Percentiles rank a stretch among this genome's conserved stretches.
Evolutionary conservation across 305 asterid species (phyloP).

Genomic region (Solanum chacoense): DNA sequence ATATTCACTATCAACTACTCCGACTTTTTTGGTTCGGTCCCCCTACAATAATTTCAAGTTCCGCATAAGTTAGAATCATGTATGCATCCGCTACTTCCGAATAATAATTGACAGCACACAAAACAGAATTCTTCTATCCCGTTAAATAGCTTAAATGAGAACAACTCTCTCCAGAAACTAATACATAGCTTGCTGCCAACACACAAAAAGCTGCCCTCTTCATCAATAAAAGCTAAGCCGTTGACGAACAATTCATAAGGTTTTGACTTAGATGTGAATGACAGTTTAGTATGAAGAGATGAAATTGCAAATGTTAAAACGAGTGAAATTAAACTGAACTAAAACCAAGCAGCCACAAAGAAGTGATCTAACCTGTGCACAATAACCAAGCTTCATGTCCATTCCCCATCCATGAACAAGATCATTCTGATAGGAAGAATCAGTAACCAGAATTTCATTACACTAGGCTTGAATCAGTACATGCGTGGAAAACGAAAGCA

Average conservation of each 20-base stretch:
- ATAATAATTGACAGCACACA: background rate
- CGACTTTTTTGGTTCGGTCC: constrained; percentile 73
- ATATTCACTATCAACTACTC: constrained; percentile 91
- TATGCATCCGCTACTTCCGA: background rate
- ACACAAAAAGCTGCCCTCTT: background rate
- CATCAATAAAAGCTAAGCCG: background rate
- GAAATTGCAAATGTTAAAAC: background rate
- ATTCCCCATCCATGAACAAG: constrained; percentile 99
- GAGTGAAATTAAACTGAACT: background rate
- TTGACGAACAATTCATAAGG: background rate
- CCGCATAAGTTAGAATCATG: background rate
- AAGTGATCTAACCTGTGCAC: constrained; percentile 68
- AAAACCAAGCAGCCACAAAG: background rate
- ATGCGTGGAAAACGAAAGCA: background rate
- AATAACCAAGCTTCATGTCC: constrained; percentile 98
- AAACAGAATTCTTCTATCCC: background rate
- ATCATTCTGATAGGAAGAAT: constrained; percentile 58
- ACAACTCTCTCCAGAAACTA: background rate
- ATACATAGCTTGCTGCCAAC: background rate
- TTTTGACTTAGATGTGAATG: background rate
- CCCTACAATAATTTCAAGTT: constrained; percentile 36
- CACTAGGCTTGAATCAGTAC: background rate
- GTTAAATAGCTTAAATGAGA: background rate
- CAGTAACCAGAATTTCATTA: constrained; percentile 3
- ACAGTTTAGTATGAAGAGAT: background rate